phyloP scores from a whole-genome alignment of 164 flowering plant genomes.

The Hamamelis virginiana region DNA sequence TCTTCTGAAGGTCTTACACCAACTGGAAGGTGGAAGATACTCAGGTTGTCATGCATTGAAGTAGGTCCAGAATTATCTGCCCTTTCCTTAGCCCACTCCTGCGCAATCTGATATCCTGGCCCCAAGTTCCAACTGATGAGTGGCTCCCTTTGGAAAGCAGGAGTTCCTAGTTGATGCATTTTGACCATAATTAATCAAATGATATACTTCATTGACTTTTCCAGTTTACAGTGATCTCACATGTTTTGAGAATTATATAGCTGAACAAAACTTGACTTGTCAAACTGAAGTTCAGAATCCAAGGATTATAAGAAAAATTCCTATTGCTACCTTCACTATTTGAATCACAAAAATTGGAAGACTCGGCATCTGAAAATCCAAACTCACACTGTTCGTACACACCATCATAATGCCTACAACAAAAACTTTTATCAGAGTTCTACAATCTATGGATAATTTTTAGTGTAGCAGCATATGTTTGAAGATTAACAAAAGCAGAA shows the following conservation, averaged over 20 bases:
- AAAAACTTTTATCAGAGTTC: conserved; percentile 1
- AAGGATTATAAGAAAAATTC: background rate
- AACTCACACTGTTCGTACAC: conserved; percentile 16
- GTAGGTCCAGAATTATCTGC: conserved; percentile 31
- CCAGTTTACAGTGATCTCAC: background rate
- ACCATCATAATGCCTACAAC: conserved; percentile 8
- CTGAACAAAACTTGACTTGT: background rate
- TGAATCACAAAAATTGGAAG: conserved; percentile 18
- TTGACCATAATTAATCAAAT: conserved; percentile 1
- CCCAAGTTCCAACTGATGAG: conserved; percentile 51
- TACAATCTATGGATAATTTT: background rate
- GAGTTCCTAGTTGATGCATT: conserved; percentile 32
- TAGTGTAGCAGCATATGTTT: background rate
- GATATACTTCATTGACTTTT: background rate
- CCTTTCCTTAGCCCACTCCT: conserved; percentile 56
- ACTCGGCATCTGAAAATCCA: conserved; percentile 20
- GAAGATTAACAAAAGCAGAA: conserved; percentile 4
- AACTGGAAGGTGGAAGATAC: conserved; percentile 63
- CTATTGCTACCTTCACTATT: conserved; percentile 39
- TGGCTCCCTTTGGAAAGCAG: conserved; percentile 59
- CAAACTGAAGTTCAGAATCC: background rate
- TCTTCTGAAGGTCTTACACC: conserved; percentile 65
- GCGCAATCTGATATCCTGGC: conserved; percentile 47
- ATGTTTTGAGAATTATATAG: background rate
- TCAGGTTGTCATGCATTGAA: conserved; percentile 37